Percentiles rank a stretch among this genome's conserved stretches.
Conservation (phyloP, 31 red algal genomes). For the Asparagopsis taxiformis region DNA sequence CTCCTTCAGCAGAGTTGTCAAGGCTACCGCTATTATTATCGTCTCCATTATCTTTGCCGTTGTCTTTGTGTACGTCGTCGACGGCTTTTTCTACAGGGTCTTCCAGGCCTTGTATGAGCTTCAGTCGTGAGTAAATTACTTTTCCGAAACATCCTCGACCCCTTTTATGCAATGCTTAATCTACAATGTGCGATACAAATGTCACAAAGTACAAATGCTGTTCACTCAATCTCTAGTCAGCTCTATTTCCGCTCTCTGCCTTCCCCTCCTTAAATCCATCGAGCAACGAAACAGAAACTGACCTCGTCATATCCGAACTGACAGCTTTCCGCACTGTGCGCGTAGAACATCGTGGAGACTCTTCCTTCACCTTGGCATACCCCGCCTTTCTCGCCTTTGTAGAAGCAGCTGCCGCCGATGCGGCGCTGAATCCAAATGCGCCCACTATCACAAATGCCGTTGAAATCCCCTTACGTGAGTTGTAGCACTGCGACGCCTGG, state of each 20-base stretch:
- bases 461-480: slow-evolving; percentile 49
- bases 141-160: too few relatives aligned
- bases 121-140: too few relatives aligned
- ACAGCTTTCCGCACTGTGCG: slow-evolving; percentile 19
- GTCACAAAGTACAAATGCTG: too few relatives aligned
- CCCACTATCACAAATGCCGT: slow-evolving; percentile 58
- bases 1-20: slow-evolving; percentile 21
- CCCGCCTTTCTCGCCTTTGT: too few relatives aligned
- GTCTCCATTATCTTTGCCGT: slow-evolving; percentile 43
- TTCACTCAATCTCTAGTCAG: too few relatives aligned
- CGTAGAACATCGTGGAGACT: too few relatives aligned
- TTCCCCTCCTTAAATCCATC: too few relatives aligned
- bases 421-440: slow-evolving; percentile 53
- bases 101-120: too few relatives aligned
- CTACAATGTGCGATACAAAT: too few relatives aligned
- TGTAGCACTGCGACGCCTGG: slow-evolving; percentile 75
- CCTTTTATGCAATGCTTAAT: too few relatives aligned
- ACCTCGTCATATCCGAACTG: slow-evolving; percentile 20
- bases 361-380: too few relatives aligned
- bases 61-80: slow-evolving; percentile 36
- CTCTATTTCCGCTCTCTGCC: too few relatives aligned
- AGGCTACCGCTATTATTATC: slow-evolving; percentile 35
- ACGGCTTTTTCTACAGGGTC: slow-evolving; percentile 75
- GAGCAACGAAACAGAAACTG: slow-evolving; percentile 18
- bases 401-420: slow-evolving; percentile 37